Evolutionary conservation across 768 basidiomycete genomes (phyloP).

Genomic region (Termitomyces sp.): DNA sequence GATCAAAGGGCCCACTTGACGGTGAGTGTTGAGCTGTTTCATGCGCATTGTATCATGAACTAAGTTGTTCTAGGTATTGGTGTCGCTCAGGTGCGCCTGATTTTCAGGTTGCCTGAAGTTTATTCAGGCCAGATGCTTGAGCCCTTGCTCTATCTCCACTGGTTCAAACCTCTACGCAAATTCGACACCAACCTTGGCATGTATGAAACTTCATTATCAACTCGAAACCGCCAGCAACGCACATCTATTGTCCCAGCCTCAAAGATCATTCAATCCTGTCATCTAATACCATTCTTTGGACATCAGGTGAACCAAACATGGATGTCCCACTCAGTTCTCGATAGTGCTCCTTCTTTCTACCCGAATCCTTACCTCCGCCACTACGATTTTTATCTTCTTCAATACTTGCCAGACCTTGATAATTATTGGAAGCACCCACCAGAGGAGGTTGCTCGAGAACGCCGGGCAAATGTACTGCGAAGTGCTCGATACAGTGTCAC

Average conservation of each 20-base stretch:
- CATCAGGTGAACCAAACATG: conserved; percentile 5
- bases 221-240: conserved; percentile 6
- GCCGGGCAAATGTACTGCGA: background rate
- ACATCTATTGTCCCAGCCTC: conserved; percentile 21
- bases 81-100: too few species aligned
- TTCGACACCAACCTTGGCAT: conserved; percentile 12
- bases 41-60: background rate
- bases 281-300: conserved; percentile 24
- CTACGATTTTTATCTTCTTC: conserved; percentile 23
- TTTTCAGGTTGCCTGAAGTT: too few species aligned
- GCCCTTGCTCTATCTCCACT: conserved; percentile 23
- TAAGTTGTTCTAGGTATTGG: conserved; percentile 14
- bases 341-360: conserved; percentile 18
- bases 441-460: background rate
- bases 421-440: background rate
- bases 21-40: conserved; percentile 1
- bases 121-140: conserved; percentile 7
- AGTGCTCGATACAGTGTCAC: background rate
- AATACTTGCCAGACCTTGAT: conserved; percentile 9
- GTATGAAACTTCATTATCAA: conserved; percentile 16
- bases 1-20: background rate
- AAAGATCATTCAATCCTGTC: too few species aligned
- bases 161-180: conserved; percentile 20
- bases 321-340: conserved; percentile 17
- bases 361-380: conserved; percentile 28